Percentiles rank a stretch among this genome's conserved stretches.
These are phyloP conservation scores for Lotmaria passim DNA, from an alignment of 208 protist species.

Conservation along the genomic window DNA sequence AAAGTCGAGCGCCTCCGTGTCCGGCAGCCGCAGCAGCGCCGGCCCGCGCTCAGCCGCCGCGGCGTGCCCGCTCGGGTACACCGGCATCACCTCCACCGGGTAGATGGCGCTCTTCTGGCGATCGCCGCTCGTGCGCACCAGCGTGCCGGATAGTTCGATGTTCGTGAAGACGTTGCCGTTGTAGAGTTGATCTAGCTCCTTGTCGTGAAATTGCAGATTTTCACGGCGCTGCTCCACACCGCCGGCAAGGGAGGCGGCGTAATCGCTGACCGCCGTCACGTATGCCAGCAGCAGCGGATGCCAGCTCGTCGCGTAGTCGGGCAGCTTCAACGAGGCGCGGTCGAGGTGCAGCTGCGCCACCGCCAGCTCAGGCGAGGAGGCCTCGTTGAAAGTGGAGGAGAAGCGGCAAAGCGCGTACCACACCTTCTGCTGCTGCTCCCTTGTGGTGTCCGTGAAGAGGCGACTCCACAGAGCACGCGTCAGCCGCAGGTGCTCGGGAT, in stretches of 20 bases:
- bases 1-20: conserved; percentile 37
- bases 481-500: conserved; percentile 41
- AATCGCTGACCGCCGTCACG: conserved; percentile 35
- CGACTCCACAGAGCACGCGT: conserved; percentile 56
- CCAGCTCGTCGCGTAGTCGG: conserved; percentile 24
- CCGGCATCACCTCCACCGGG: conserved; percentile 76
- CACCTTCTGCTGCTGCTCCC: conserved; percentile 58
- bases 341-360: conserved; percentile 35
- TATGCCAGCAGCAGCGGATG: conserved; percentile 44
- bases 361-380: conserved; percentile 9
- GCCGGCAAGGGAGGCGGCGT: conserved; percentile 34
- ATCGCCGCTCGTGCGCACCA: conserved; percentile 51
- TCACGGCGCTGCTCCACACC: conserved; percentile 53
- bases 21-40: conserved; percentile 21
- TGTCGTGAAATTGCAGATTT: conserved; percentile 64
- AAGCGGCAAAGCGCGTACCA: conserved; percentile 79
- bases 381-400: conserved; percentile 59
- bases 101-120: conserved; percentile 54
- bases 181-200: conserved; percentile 62
- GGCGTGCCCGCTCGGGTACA: conserved; percentile 67
- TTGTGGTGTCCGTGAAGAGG: conserved; percentile 45
- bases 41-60: conserved; percentile 30
- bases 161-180: conserved; percentile 53
- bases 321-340: conserved; percentile 19
- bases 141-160: conserved; percentile 42